A percentile compares a stretch with the other conserved stretches of the same genome.
Conservation (phyloP, 73 alveolate species). For the Paramecium primaurelia region DNA sequence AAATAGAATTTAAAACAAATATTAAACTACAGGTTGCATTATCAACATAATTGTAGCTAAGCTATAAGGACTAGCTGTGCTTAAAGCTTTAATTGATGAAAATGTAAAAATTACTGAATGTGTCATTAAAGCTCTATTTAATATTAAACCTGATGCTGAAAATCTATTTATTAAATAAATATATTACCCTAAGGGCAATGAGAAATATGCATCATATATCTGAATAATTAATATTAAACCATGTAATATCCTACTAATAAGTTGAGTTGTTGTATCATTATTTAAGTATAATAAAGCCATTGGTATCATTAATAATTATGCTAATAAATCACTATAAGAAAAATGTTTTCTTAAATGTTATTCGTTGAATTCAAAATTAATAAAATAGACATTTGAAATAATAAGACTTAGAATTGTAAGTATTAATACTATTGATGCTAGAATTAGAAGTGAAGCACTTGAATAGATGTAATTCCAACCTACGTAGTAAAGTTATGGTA, state of each 20-base stretch:
- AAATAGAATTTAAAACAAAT: neutral
- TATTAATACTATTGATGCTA: neutral
- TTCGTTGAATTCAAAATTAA: slow-evolving; percentile 32
- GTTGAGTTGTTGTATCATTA: neutral
- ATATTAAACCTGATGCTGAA: neutral
- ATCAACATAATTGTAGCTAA: neutral
- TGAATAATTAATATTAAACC: neutral
- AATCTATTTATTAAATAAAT: neutral
- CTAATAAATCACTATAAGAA: neutral
- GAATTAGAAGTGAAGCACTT: neutral
- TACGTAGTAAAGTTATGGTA: neutral
- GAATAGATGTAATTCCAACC: neutral
- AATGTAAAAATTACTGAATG: neutral
- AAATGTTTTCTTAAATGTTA: neutral
- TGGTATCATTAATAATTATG: neutral
- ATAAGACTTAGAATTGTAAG: neutral
- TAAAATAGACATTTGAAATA: neutral
- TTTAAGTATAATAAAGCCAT: neutral
- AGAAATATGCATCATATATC: neutral
- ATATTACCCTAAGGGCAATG: neutral
- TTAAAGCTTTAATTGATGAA: neutral
- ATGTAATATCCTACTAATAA: neutral
- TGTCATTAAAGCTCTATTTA: neutral
- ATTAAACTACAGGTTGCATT: neutral
- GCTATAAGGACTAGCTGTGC: neutral